A percentile compares a stretch with the other conserved stretches of the same genome.
Conservation (phyloP, 2,329 filamentous ascomycete species). For the Fusarium sublunatum region DNA sequence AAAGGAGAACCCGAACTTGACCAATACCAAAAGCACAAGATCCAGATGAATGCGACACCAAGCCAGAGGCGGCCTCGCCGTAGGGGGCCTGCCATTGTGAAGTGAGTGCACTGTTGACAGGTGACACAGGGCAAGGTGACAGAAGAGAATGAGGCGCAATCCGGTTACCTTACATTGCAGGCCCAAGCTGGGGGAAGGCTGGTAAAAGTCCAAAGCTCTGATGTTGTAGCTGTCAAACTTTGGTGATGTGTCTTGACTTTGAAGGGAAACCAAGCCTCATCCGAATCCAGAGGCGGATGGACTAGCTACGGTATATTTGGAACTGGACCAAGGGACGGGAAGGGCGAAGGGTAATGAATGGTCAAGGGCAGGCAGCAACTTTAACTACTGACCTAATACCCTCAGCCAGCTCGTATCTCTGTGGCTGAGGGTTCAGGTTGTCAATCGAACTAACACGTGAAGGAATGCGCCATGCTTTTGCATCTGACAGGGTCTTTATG, state of each 20-base stretch:
- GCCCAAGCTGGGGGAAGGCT: slow-evolving; percentile 26
- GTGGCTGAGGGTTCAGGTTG: slow-evolving; percentile 28
- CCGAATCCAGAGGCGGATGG: slow-evolving; percentile 20
- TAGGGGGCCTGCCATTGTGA: slow-evolving; percentile 35
- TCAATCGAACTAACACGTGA: slow-evolving; percentile 35
- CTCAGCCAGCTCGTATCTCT: slow-evolving; percentile 20
- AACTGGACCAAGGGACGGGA: slow-evolving; percentile 3
- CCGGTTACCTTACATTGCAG: slow-evolving; percentile 34
- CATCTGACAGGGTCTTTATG: slow-evolving; percentile 31
- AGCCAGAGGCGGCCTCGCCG: slow-evolving; percentile 44
- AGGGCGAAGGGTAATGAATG: too few relatives aligned
- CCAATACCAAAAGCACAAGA: slow-evolving; percentile 44
- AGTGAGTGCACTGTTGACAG: slow-evolving; percentile 14
- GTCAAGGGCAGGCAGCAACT: too few relatives aligned
- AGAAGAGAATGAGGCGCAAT: slow-evolving; percentile 17
- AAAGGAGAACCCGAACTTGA: slow-evolving; percentile 33
- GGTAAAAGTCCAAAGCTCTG: slow-evolving; percentile 11
- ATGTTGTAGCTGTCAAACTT: slow-evolving; percentile 31
- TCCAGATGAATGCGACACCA: slow-evolving; percentile 39
- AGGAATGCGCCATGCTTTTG: slow-evolving; percentile 27
- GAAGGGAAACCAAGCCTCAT: slow-evolving; percentile 21
- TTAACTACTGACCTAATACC: slow-evolving; percentile 15
- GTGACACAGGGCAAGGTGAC: slow-evolving; percentile 17
- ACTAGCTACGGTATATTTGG: not conserved
- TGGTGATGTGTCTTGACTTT: slow-evolving; percentile 33